phyloP scores from a whole-genome alignment of 805 yeast genomes.

The Candida maris region DNA sequence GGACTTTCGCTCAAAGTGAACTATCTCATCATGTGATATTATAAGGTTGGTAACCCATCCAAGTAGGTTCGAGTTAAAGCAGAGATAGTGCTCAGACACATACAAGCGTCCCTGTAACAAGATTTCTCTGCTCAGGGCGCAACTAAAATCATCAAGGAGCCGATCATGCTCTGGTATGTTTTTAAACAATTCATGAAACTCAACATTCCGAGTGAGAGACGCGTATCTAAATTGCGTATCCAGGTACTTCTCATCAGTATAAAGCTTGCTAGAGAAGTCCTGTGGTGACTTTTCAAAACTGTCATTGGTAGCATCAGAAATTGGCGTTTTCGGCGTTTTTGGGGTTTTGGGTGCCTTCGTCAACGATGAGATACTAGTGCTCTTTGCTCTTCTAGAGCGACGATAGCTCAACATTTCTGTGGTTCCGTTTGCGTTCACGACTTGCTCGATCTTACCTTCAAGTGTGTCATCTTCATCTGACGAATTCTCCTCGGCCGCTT shows the following conservation, averaged over 20 bases:
- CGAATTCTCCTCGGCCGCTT: conserved; percentile 6
- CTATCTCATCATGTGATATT: conserved; percentile 67
- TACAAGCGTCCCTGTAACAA: conserved; percentile 84
- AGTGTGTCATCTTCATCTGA: conserved; percentile 1
- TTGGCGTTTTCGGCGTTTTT: conserved; percentile 17
- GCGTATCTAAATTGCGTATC: conserved; percentile 65
- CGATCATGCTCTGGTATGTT: conserved; percentile 66
- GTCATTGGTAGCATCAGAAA: conserved; percentile 11
- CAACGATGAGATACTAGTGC: conserved; percentile 17
- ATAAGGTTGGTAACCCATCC: conserved; percentile 88
- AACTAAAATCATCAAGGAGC: conserved; percentile 80
- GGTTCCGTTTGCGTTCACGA: conserved; percentile 20
- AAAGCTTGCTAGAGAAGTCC: conserved; percentile 39
- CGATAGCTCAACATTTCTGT: conserved; percentile 31
- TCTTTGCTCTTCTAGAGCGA: conserved; percentile 21
- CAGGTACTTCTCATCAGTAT: conserved; percentile 54
- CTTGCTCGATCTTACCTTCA: conserved; percentile 18
- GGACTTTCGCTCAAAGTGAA: conserved; percentile 69
- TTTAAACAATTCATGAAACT: conserved; percentile 73
- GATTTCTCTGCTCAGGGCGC: conserved; percentile 86
- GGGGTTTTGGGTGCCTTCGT: neutral
- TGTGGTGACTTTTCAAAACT: conserved; percentile 14
- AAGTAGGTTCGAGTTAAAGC: conserved; percentile 81
- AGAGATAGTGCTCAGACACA: conserved; percentile 69
- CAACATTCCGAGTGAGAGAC: conserved; percentile 57